Percentiles rank a stretch among this genome's conserved stretches.
phyloP scores from a whole-genome alignment of 768 basidiomycete species.

The Trichaptum fuscoviolaceum region DNA sequence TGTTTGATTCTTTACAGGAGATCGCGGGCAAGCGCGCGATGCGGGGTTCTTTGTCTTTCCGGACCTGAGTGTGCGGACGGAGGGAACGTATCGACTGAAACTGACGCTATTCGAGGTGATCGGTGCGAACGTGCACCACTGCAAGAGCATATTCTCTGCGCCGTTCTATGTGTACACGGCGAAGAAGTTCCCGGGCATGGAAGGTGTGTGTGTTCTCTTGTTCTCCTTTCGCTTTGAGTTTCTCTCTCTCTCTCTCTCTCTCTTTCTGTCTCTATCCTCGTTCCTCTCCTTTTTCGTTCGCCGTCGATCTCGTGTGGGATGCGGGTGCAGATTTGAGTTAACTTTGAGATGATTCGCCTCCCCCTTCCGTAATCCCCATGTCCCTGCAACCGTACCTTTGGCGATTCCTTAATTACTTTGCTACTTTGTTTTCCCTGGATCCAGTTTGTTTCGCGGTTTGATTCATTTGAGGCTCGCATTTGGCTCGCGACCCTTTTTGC shows the following conservation, averaged over 20 bases:
- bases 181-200: constrained; percentile 97
- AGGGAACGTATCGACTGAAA: constrained; percentile 83
- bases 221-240: neutral
- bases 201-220: constrained; percentile 50
- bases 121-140: constrained; percentile 82
- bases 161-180: constrained; percentile 94
- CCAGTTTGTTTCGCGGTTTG: neutral
- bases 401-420: constrained; percentile 1
- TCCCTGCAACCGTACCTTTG: neutral
- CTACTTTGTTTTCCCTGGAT: neutral
- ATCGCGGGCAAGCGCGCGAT: constrained; percentile 29
- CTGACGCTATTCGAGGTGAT: constrained; percentile 86
- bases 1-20: neutral
- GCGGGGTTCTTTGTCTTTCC: constrained; percentile 97
- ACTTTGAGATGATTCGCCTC: neutral
- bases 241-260: neutral
- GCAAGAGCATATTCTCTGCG: constrained; percentile 83
- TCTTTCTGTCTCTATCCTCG: neutral
- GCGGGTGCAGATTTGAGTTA: neutral
- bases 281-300: constrained; percentile 14
- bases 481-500: neutral
- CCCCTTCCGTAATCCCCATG: neutral
- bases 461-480: neutral
- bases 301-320: neutral
- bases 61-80: constrained; percentile 86